Evolutionary conservation across 2,329 filamentous ascomycete genomes (phyloP).

Genomic region (Fusarium lateritium): DNA sequence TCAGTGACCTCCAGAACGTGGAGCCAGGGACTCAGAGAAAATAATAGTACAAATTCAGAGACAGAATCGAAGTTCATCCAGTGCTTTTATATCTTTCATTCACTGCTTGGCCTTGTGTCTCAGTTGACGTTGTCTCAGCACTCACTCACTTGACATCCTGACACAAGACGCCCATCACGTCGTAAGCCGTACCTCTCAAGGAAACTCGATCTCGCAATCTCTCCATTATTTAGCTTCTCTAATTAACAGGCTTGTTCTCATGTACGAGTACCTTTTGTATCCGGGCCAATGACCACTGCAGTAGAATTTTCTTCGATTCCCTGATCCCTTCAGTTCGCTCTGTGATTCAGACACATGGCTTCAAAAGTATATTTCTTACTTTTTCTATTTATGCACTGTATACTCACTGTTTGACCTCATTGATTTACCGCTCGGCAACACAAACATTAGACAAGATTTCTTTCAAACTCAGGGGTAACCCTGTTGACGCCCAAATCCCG

Average conservation of each 20-base stretch:
- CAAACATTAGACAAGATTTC: neutral
- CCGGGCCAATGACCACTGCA: slow-evolving; percentile 15
- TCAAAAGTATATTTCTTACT: neutral
- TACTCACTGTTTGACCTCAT: neutral
- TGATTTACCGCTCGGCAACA: neutral
- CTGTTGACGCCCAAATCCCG: neutral
- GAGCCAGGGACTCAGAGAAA: neutral
- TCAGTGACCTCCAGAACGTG: neutral
- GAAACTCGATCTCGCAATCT: neutral
- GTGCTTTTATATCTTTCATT: no score
- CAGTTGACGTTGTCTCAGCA: no score
- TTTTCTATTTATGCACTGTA: neutral
- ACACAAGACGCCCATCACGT: neutral
- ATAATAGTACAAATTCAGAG: neutral
- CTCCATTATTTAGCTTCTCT: neutral
- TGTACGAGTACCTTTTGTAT: neutral
- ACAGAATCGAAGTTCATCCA: no score
- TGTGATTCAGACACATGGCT: neutral
- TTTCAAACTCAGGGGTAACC: slow-evolving; percentile 24
- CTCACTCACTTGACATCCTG: neutral
- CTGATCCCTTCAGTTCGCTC: neutral
- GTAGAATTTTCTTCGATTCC: neutral
- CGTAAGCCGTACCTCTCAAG: neutral
- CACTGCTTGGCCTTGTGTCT: neutral
- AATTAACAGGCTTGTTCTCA: neutral